Conservation (phyloP, 2,329 filamentous ascomycete species). For the Helicocarpus griseus region DNA sequence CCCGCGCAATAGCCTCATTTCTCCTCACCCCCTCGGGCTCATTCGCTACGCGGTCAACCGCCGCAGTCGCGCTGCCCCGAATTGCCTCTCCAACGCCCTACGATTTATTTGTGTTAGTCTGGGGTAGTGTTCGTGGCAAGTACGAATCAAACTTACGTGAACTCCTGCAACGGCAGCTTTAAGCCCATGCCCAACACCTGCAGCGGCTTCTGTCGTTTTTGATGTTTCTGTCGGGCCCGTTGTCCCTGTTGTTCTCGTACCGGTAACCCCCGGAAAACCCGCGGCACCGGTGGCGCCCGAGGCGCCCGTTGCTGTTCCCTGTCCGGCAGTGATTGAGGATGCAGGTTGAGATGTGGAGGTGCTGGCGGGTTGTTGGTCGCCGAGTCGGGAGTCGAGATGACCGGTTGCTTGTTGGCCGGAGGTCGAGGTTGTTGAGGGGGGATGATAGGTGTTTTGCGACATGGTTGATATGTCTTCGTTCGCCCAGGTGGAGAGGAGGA, state of each 20-base stretch:
- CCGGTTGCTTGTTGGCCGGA: background rate
- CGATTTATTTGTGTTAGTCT: background rate
- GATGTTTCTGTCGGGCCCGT: background rate
- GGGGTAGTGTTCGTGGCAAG: too few relatives aligned
- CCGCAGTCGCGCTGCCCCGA: slow-evolving; percentile 28
- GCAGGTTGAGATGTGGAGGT: background rate
- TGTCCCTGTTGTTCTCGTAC: background rate
- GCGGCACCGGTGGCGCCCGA: too few relatives aligned
- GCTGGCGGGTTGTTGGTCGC: background rate
- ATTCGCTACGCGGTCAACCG: slow-evolving; percentile 30
- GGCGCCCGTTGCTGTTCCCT: background rate
- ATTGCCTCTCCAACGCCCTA: slow-evolving; percentile 34
- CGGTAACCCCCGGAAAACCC: too few relatives aligned
- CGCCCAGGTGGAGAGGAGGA: background rate
- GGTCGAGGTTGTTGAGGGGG: background rate
- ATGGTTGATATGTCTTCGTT: background rate
- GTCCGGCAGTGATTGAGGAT: background rate
- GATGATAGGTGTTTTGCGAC: background rate
- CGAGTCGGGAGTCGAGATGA: background rate
- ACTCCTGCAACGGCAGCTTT: slow-evolving; percentile 23
- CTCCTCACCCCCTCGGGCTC: slow-evolving; percentile 25
- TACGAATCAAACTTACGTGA: slow-evolving; percentile 32
- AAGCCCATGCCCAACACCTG: slow-evolving; percentile 16
- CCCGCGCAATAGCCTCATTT: slow-evolving; percentile 27
- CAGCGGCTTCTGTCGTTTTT: background rate